These are phyloP conservation scores for Citrus cavaleriei DNA, from an alignment of 345 rosid species.

Conservation along the genomic window DNA sequence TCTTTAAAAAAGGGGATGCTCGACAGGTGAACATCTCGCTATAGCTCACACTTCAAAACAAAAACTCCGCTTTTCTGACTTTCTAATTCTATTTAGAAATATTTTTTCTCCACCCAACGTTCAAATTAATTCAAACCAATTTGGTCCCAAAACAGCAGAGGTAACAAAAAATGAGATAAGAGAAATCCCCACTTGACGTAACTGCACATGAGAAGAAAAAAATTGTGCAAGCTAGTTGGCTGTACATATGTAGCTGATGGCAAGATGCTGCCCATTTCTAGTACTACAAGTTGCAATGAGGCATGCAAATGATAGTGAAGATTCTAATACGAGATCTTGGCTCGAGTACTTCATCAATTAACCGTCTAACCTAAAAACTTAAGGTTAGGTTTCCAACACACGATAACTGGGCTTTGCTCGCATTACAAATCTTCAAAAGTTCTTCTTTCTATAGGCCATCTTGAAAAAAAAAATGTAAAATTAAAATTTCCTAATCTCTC, in stretches of 20 bases:
- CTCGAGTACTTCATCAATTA: neutral
- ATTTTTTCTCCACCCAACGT: neutral
- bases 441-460: no score
- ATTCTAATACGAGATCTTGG: neutral
- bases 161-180: neutral
- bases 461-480: no score
- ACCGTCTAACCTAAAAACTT: neutral
- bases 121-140: constrained; percentile 11
- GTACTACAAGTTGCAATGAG: neutral
- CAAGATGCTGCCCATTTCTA: neutral
- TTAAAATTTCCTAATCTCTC: neutral
- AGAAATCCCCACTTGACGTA: neutral
- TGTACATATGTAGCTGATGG: neutral
- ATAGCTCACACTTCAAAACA: neutral
- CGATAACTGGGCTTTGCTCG: neutral
- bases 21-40: neutral
- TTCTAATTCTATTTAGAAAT: neutral
- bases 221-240: neutral
- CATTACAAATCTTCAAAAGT: neutral
- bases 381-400: neutral
- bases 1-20: neutral
- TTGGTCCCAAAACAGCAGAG: neutral
- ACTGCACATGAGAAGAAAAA: neutral
- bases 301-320: neutral
- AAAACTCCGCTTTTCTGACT: neutral